These are phyloP conservation scores for Aureoboletus auriporus DNA, from an alignment of 768 basidiomycete species.

Conservation along the genomic window DNA sequence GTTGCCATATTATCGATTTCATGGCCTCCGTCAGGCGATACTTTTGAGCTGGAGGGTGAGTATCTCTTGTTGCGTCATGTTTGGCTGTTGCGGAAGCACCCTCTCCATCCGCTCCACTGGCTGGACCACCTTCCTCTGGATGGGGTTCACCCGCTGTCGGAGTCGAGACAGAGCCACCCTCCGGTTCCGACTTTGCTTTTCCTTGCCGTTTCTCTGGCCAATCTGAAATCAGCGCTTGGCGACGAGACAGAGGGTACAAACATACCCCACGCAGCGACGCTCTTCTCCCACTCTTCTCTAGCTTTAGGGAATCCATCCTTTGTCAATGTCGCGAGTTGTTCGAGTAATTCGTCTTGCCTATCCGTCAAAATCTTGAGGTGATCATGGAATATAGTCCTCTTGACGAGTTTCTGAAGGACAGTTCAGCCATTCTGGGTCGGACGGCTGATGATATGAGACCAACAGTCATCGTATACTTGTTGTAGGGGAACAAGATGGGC, in stretches of 20 bases:
- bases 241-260: slow-evolving; percentile 3
- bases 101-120: slow-evolving; percentile 25
- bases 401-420: slow-evolving; percentile 78
- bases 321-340: slow-evolving; percentile 57
- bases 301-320: slow-evolving; percentile 64
- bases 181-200: slow-evolving; percentile 39
- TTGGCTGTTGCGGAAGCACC: slow-evolving; percentile 17
- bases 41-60: slow-evolving; percentile 70
- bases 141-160: slow-evolving; percentile 22
- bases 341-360: slow-evolving; percentile 65
- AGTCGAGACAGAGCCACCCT: slow-evolving; percentile 30
- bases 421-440: slow-evolving; percentile 5
- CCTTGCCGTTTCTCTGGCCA: slow-evolving; percentile 52
- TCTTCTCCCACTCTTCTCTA: slow-evolving; percentile 74
- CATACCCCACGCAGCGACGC: slow-evolving; percentile 64
- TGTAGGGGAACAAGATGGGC: slow-evolving; percentile 88
- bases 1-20: slow-evolving; percentile 76
- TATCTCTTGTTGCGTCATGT: slow-evolving; percentile 32
- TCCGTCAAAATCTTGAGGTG: slow-evolving; percentile 64
- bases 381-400: slow-evolving; percentile 75
- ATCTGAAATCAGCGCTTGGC: not conserved
- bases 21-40: slow-evolving; percentile 78
- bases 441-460: slow-evolving; percentile 22
- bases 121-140: slow-evolving; percentile 30
- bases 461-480: slow-evolving; percentile 90